Evolutionary conservation across 805 yeast species (phyloP), one percentile per base, ranked within the genome.

Genomic region (Cephaloascus albidus): DNA sequence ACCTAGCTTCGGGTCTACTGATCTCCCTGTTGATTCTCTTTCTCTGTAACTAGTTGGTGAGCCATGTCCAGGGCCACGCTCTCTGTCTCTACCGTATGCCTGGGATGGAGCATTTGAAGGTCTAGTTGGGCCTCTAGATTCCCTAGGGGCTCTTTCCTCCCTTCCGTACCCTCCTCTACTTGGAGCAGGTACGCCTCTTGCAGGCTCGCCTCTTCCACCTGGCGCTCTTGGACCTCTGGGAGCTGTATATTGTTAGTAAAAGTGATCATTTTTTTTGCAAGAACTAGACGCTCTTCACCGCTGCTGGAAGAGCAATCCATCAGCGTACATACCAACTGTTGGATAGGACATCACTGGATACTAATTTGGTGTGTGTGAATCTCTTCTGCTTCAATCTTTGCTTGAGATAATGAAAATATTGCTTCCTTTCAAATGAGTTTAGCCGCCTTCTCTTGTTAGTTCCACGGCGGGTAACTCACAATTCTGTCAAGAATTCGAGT

Each of bases 21-120:
- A 4, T 5, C 36, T 19, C 3, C 20, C 14, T 19, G 16, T 16
- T 17, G 17, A 26, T 12, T 35, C 41, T 30, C 37, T 28, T n/a
- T 36, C 31, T 20, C 43, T 36, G 12, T 36, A 17, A 20, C 37
- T 28, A 20, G 28, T 28, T 15, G 28, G 15, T n/a, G 16, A 16
- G 12, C 14, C 15, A 35, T 14, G 5, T 18, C 37, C 30, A n/a
- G 16, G 26, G 15, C 27, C 37, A 12, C 23, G 28, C 6, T 14
- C 10, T 10, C 16, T 14, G 18, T 14, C 17, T 26, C 42, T 34
- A n/a, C 32, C 10, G 20, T 20, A n/a, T n/a, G n/a, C n/a, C n/a
- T n/a, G n/a, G 12, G 6, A 6, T 8, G 10, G 28, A 23, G 28
- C 28, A 12, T 23, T 23, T 8, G 10, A 6, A 8, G 28, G 28